These are phyloP conservation scores for Spinellus fusiger DNA, from an alignment of 192 early-diverging fungal species.

Conservation along the genomic window DNA sequence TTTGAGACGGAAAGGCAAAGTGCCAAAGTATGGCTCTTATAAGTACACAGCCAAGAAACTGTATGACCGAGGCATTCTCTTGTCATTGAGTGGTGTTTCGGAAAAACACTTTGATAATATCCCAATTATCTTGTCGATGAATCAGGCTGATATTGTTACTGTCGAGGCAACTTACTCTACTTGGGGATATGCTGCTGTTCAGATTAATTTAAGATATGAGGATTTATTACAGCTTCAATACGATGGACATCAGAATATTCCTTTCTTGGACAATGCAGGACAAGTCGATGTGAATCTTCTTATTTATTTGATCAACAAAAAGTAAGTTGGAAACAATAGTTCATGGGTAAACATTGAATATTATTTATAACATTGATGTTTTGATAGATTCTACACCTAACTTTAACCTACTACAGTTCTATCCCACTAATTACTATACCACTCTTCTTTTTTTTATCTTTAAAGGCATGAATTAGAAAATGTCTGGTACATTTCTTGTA, in stretches of 20 bases:
- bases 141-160: constrained; percentile 86
- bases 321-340: constrained; percentile 46
- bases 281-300: constrained; percentile 96
- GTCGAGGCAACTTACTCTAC: constrained; percentile 83
- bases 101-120: constrained; percentile 86
- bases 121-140: constrained; percentile 85
- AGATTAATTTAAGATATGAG: constrained; percentile 84
- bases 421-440: background rate
- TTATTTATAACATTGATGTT: constrained; percentile 5
- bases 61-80: constrained; percentile 86
- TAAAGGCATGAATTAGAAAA: background rate
- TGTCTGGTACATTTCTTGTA: background rate
- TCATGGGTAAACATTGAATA: background rate
- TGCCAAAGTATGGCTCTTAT: constrained; percentile 96
- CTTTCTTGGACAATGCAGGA: constrained; percentile 81
- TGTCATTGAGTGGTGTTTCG: constrained; percentile 76
- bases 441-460: background rate
- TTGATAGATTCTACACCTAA: constrained; percentile 19
- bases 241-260: constrained; percentile 86
- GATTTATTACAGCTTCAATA: constrained; percentile 94
- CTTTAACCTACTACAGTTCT: background rate
- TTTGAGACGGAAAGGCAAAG: constrained; percentile 75
- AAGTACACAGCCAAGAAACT: constrained; percentile 96
- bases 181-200: constrained; percentile 54
- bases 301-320: constrained; percentile 96